A percentile compares a stretch with the other conserved stretches of the same genome.
phyloP scores from a whole-genome alignment of 805 yeast genomes.

The Sugiyamaella chiloensis region DNA sequence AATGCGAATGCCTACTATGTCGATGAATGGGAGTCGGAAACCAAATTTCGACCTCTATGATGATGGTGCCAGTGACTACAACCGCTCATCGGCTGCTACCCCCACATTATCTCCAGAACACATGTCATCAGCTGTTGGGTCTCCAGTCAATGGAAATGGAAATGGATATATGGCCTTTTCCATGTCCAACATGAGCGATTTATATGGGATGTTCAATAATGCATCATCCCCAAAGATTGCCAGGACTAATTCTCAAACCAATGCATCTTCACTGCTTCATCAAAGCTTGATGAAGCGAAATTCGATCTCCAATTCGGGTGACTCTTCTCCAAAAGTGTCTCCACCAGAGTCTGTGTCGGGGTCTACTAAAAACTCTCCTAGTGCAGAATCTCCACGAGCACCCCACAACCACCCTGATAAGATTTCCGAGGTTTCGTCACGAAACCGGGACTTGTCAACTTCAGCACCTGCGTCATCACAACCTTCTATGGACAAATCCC shows the following conservation, averaged over 20 bases:
- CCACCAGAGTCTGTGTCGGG: not conserved
- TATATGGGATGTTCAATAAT: constrained; percentile 1
- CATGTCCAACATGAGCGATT: constrained; percentile 11
- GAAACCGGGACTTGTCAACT: constrained; percentile 1
- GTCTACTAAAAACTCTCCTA: not conserved
- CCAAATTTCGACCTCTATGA: constrained; percentile 22
- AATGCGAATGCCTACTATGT: constrained; percentile 5
- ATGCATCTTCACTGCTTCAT: constrained; percentile 21
- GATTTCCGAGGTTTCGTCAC: not conserved
- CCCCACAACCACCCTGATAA: not conserved
- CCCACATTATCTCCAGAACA: constrained; percentile 22
- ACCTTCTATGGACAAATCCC: constrained; percentile 1
- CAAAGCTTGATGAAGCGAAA: constrained; percentile 11
- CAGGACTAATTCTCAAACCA: constrained; percentile 19
- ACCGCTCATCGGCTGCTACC: constrained; percentile 13
- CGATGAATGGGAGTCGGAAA: constrained; percentile 5
- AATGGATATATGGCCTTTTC: constrained; percentile 12
- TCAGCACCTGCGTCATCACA: constrained; percentile 6
- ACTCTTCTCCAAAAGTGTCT: constrained; percentile 2
- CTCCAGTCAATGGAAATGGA: constrained; percentile 9
- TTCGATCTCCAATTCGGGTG: not conserved
- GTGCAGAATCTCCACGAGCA: not conserved
- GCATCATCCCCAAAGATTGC: constrained; percentile 15
- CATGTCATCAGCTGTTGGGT: constrained; percentile 15
- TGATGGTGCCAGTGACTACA: constrained; percentile 14